Percentiles rank a stretch among this genome's conserved stretches.
Evolutionary conservation across 1,284 basidiomycete genomes (phyloP).

Genomic region (Rhodotorula sp.): DNA sequence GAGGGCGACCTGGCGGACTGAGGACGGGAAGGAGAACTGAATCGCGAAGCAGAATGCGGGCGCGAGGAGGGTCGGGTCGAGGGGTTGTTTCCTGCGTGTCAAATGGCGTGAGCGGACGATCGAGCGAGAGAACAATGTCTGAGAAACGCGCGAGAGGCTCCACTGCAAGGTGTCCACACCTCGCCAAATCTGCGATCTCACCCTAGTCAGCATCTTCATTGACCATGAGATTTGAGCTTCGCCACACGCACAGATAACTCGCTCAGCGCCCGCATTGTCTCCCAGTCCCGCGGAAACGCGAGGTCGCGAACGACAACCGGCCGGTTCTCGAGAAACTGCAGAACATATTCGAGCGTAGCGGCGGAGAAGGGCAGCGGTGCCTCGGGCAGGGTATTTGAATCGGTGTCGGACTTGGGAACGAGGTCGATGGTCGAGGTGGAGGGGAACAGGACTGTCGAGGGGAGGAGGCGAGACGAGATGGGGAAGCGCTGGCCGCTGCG

Average conservation of each 20-base stretch:
- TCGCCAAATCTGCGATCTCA: neutral
- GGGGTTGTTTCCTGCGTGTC: neutral
- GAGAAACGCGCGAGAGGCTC: neutral
- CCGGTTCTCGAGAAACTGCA: neutral
- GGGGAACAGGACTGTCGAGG: neutral
- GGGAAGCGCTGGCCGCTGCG: conserved; percentile 5
- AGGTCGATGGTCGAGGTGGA: neutral
- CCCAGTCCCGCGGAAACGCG: conserved; percentile 9
- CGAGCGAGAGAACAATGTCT: neutral
- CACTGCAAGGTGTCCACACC: neutral
- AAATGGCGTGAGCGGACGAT: neutral
- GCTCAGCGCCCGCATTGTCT: conserved; percentile 1
- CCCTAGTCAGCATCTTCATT: neutral
- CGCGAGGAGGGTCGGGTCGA: neutral
- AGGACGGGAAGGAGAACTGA: neutral
- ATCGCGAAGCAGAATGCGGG: conserved; percentile 12
- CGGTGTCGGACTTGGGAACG: too few relatives aligned
- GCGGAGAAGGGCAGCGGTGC: neutral
- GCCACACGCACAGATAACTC: neutral
- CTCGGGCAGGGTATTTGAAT: neutral
- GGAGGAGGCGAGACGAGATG: conserved; percentile 1
- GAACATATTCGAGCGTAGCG: neutral
- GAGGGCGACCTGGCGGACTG: neutral
- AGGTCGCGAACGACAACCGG: neutral
- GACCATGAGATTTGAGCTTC: accelerated